Percentiles rank a stretch among this genome's conserved stretches.
Conservation (phyloP, 2,329 filamentous ascomycete genomes). For the Penicillium sp. region DNA sequence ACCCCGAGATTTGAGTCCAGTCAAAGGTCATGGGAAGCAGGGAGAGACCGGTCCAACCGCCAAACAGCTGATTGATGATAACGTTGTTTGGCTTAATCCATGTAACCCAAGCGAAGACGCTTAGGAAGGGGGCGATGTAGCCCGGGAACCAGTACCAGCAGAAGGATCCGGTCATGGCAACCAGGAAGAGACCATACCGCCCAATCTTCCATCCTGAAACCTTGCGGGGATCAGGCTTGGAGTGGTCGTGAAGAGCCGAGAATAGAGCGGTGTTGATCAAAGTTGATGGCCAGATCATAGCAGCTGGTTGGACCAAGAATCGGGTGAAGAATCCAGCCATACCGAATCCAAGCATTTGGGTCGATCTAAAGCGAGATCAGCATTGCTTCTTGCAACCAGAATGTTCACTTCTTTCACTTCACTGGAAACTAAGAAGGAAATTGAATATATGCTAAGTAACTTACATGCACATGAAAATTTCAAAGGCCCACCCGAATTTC, state of each 20-base stretch:
- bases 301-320: conserved; percentile 60
- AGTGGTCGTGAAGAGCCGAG: conserved; percentile 73
- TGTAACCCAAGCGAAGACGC: conserved; percentile 71
- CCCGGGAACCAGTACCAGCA: conserved; percentile 72
- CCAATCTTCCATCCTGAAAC: conserved; percentile 67
- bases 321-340: conserved; percentile 70
- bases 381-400: neutral
- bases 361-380: conserved; percentile 48
- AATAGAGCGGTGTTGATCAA: conserved; percentile 70
- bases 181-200: conserved; percentile 67
- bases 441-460: no score
- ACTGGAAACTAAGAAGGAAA: no score
- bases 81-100: conserved; percentile 73
- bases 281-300: conserved; percentile 76
- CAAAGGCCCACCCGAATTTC: conserved; percentile 68
- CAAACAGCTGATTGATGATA: conserved; percentile 64
- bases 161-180: conserved; percentile 62
- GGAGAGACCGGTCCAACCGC: conserved; percentile 23
- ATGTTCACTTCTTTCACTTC: no score
- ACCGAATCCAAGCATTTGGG: conserved; percentile 71
- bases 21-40: conserved; percentile 58
- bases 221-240: conserved; percentile 58
- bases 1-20: conserved; percentile 74
- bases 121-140: conserved; percentile 70
- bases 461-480: conserved; percentile 65